Percentiles rank a stretch among this genome's conserved stretches.
Evolutionary conservation across 257 asterid genomes (phyloP).

Genomic region (Oldenlandia corymbosa): DNA sequence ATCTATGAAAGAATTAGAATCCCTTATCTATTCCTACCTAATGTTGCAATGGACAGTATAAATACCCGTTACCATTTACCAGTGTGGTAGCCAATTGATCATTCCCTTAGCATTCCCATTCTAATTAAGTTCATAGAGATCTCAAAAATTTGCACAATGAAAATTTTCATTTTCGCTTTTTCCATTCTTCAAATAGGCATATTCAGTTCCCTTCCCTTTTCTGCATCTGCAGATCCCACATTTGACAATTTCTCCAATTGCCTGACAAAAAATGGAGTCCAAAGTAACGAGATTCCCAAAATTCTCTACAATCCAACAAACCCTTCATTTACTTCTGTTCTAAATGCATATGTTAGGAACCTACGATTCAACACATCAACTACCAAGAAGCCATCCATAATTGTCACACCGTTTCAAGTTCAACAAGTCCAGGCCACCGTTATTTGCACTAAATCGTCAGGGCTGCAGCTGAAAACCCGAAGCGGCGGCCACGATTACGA

Average conservation of each 20-base stretch:
- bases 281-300: slow-evolving; percentile 8
- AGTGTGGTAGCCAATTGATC: no score
- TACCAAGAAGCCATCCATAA: slow-evolving; percentile 30
- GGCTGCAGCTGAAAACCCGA: slow-evolving; percentile 34
- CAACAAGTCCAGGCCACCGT: slow-evolving; percentile 23
- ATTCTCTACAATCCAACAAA: slow-evolving; percentile 26
- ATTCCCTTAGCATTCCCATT: no score
- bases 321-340: slow-evolving; percentile 17
- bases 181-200: no score
- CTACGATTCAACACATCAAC: slow-evolving; percentile 21
- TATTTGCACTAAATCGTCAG: slow-evolving; percentile 23
- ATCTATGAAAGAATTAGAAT: no score
- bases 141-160: no score
- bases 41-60: no score
- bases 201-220: not conserved
- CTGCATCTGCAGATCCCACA: slow-evolving; percentile 11
- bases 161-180: no score
- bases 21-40: no score
- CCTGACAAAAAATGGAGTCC: slow-evolving; percentile 13
- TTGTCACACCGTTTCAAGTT: slow-evolving; percentile 26
- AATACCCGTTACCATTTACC: no score
- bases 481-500: slow-evolving; percentile 61
- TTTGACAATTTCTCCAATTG: slow-evolving; percentile 25
- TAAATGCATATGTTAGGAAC: slow-evolving; percentile 29
- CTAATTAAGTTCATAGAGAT: no score